A percentile compares a stretch with the other conserved stretches of the same genome.
These are phyloP conservation scores for Talaromyces sp. DNA, from an alignment of 2,329 filamentous ascomycete genomes.

Conservation along the genomic window DNA sequence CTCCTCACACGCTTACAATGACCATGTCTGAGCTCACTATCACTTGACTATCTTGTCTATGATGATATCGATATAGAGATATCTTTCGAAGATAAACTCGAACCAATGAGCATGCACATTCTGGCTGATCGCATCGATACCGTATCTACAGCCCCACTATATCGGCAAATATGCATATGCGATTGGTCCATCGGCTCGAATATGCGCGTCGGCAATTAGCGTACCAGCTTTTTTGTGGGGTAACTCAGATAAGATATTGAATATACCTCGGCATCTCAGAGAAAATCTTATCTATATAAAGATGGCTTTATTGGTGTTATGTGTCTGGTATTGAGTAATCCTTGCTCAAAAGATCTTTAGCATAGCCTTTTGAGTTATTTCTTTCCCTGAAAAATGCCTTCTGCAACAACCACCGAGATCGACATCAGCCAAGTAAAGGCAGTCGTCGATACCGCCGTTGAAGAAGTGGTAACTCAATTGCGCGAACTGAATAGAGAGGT, in stretches of 20 bases:
- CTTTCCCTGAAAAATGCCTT: neutral
- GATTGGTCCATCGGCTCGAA: conserved; percentile 3
- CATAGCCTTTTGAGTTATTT: neutral
- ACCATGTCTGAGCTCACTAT: neutral
- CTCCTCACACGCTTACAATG: neutral
- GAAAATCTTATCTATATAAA: neutral
- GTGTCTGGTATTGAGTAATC: neutral
- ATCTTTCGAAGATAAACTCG: neutral
- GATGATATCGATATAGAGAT: too few relatives aligned
- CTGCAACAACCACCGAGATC: neutral
- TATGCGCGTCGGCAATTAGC: conserved; percentile 11
- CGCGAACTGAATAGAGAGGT: neutral
- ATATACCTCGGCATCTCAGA: neutral
- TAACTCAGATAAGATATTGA: neutral
- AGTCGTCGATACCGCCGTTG: neutral
- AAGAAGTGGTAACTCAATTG: neutral
- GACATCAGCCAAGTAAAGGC: neutral
- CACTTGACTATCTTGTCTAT: neutral
- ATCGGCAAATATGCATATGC: neutral
- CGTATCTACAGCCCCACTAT: neutral
- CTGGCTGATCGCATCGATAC: neutral
- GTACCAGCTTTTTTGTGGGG: conserved; percentile 2
- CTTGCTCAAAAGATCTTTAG: too few relatives aligned
- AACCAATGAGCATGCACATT: neutral
- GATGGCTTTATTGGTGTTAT: neutral